phyloP scores from a whole-genome alignment of 768 basidiomycete genomes.

The Mycena floridula region DNA sequence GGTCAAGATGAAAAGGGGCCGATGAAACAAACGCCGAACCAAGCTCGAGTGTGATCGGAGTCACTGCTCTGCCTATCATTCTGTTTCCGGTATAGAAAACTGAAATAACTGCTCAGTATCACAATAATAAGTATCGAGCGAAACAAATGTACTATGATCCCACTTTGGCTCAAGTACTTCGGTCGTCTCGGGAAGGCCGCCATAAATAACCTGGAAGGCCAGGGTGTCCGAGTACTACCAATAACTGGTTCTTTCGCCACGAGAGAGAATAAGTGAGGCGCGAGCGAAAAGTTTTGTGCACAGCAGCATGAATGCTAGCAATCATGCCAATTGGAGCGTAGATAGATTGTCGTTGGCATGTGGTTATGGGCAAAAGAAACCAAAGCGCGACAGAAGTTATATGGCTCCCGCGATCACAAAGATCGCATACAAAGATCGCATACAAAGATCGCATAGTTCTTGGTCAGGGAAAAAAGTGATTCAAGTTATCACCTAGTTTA shows the following conservation, averaged over 20 bases:
- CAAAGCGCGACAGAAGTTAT: too few relatives aligned
- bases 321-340: neutral
- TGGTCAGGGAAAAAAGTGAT: too few relatives aligned
- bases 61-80: conserved; percentile 42
- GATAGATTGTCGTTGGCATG: too few relatives aligned
- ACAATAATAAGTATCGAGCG: neutral
- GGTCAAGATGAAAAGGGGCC: neutral
- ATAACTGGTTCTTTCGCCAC: conserved; percentile 25
- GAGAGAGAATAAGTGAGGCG: conserved; percentile 15
- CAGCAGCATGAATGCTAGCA: conserved; percentile 6
- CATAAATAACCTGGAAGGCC: conserved; percentile 51
- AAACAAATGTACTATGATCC: conserved; percentile 24
- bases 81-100: conserved; percentile 44
- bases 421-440: too few relatives aligned
- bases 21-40: conserved; percentile 31
- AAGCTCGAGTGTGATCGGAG: conserved; percentile 50
- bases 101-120: conserved; percentile 1
- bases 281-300: conserved; percentile 13
- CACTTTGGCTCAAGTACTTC: conserved; percentile 44
- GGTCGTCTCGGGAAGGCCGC: conserved; percentile 51
- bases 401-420: too few relatives aligned
- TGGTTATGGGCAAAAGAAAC: too few relatives aligned
- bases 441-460: too few relatives aligned
- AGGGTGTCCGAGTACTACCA: conserved; percentile 37
- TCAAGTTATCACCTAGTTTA: too few relatives aligned